phyloP scores from a whole-genome alignment of 2,329 filamentous ascomycete species.

The Botrytis aclada region DNA sequence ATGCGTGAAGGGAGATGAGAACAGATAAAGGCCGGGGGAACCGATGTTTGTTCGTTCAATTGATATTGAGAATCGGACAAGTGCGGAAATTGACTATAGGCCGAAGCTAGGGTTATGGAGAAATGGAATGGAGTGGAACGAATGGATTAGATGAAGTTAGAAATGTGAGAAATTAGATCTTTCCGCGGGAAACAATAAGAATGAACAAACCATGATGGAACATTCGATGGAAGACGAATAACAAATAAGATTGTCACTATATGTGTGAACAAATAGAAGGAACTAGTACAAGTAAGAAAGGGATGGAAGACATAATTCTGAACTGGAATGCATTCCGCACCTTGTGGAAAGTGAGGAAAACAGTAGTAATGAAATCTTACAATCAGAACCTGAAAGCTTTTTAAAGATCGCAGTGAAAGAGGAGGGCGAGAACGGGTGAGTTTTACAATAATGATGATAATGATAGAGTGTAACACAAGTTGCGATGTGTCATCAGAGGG shows the following conservation, averaged over 20 bases:
- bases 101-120: neutral
- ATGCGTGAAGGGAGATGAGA: neutral
- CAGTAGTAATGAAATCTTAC: too few species aligned
- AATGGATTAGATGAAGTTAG: too few species aligned
- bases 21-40: neutral
- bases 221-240: neutral
- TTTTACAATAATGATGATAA: neutral
- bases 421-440: neutral
- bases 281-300: neutral
- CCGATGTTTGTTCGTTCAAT: neutral
- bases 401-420: neutral
- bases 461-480: neutral
- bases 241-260: neutral
- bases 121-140: neutral
- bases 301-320: neutral
- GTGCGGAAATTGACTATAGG: neutral
- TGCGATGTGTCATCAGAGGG: neutral
- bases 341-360: neutral
- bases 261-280: neutral
- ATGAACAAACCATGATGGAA: neutral
- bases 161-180: neutral
- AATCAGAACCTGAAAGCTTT: neutral
- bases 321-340: neutral
- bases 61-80: neutral
- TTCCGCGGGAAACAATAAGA: neutral